These are phyloP conservation scores for Penicillium herquei DNA, from an alignment of 495 filamentous ascomycete species.

Conservation along the genomic window DNA sequence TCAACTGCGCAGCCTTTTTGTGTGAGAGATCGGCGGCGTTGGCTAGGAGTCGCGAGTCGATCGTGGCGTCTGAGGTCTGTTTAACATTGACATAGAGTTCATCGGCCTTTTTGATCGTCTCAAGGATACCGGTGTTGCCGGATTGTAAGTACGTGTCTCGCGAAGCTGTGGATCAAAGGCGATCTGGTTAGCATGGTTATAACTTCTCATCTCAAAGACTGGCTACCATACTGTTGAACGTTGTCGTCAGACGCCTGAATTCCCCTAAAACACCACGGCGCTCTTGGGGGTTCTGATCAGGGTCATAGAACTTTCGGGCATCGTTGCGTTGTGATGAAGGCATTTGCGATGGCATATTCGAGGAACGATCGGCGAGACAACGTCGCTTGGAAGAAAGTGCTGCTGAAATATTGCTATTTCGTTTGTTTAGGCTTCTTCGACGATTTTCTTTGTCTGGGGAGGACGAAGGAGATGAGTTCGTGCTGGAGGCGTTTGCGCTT, in stretches of 20 bases:
- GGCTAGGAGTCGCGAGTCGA: conserved; percentile 84
- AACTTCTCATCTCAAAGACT: neutral
- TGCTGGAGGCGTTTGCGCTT: conserved; percentile 22
- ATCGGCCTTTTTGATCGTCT: conserved; percentile 65
- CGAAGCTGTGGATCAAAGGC: conserved; percentile 47
- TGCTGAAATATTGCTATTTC: conserved; percentile 30
- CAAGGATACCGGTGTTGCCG: conserved; percentile 58
- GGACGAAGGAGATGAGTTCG: conserved; percentile 38
- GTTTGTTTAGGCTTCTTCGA: conserved; percentile 24
- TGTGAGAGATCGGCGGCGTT: conserved; percentile 72
- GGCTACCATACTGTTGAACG: conserved; percentile 56
- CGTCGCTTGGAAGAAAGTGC: conserved; percentile 36
- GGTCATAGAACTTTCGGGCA: conserved; percentile 68
- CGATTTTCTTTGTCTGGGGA: conserved; percentile 64
- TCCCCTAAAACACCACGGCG: conserved; percentile 66
- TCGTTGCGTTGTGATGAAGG: conserved; percentile 23
- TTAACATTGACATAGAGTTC: conserved; percentile 66
- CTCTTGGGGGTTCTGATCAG: conserved; percentile 81
- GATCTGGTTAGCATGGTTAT: conserved; percentile 7
- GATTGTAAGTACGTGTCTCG: conserved; percentile 63
- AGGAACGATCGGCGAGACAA: conserved; percentile 36
- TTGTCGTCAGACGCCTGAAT: conserved; percentile 63
- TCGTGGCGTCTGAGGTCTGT: conserved; percentile 88
- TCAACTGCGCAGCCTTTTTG: conserved; percentile 68
- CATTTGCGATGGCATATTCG: conserved; percentile 31